Evolutionary conservation across 2,329 filamentous ascomycete genomes (phyloP), one percentile per base, ranked within the genome.

Genomic region (Penicillium sp.): DNA sequence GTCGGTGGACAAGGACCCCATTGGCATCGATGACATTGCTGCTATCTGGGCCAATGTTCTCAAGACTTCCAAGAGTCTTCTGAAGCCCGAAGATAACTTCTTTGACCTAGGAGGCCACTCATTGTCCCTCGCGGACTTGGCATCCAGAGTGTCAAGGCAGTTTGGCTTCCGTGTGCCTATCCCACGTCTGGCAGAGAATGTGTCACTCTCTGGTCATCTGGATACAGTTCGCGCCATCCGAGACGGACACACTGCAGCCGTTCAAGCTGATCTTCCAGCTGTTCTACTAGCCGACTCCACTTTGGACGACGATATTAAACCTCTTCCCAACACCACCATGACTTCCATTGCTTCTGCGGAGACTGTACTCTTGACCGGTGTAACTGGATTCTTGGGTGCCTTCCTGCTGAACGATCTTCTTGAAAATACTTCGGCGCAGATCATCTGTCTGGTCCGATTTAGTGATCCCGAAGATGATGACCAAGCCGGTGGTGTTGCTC

Each of bases 21-120:
- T 92, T 64, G 82, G 80, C 59, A 80, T 88, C 53, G 82, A 89
- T 48, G 84, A 86, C 16, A 85, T 93, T 35, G 84, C 87, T 14
- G 84, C 87, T 63, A 80, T 89, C 53, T 93, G 90, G 90, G 87
- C 89, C 2, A 80, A 84, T 2, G 84, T 86, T 26, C 79, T 93
- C 14, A 86, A 87, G 60, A 82, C 88, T n/a, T 82, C 88, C 0
- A 76, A 80, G 10, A 81, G 75, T 41, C 79, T 83, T 21, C 84
- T 93, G 24, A 89, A 87, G 52, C 68, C 83, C 1, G 86, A 90
- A 59, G 87, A 91, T 70, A 88, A 87, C 70, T 93, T 93, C 73
- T 93, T 93, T 69, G 90, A 93, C 58, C 78, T 93, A 1, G 90
- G 90, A 35, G 90, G 90, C 0, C 90, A 93, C 72, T 92, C 89